Base-by-base conservation (phyloP, 2,329 filamentous ascomycete genomes). In the Aspergillus latus region DNA sequence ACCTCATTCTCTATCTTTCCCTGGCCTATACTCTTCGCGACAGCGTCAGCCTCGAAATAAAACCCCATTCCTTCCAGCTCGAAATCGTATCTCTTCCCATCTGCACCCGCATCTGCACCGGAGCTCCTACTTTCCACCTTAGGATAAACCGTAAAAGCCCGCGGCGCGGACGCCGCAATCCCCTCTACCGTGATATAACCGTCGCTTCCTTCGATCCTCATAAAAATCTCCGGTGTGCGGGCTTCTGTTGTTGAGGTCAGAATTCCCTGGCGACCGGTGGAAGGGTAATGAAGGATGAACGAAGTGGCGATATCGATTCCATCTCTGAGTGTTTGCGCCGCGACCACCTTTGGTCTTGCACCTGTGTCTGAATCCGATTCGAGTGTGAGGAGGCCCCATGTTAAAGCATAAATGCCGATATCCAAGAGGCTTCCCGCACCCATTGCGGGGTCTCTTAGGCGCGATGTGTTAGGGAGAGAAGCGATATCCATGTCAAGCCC, bases 351-450 rank as follows among this genome's bases (percentile, higher is more conserved):
- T 13, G 37, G 36, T 13, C 11, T 32, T 11, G 43, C 32, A 11
- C 32, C 30, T 32, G 30, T 32, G 30, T 11, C 3, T 34, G 32
- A 26, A 16, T 32, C 26, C n/a, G 30, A 48, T 13, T 49, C 42
- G 13, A 43, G 34, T 5, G 30, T 32, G 5, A 46, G 16, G 11
- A 36, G 5, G 3, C 26, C 44, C 21, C 43, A 57, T 13, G 43
- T 49, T 15, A 51, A 13, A 26, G 39, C n/a, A 16, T 56, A 51
- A 13, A 55, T 48, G 9, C 39, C 49, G 8, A 44, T 45, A 71
- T 94, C 90, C 37, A 94, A 81, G 45, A 92, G 76, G 0, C 87
- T 88, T 36, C 90, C 90, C 15, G 90, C 90, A 0, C 89, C 90
- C 16, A 94, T 80, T 57, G 89, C 84, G 2, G 80, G 78, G 72